phyloP scores from a whole-genome alignment of 345 rosid species.

The Sonneratia alba region DNA sequence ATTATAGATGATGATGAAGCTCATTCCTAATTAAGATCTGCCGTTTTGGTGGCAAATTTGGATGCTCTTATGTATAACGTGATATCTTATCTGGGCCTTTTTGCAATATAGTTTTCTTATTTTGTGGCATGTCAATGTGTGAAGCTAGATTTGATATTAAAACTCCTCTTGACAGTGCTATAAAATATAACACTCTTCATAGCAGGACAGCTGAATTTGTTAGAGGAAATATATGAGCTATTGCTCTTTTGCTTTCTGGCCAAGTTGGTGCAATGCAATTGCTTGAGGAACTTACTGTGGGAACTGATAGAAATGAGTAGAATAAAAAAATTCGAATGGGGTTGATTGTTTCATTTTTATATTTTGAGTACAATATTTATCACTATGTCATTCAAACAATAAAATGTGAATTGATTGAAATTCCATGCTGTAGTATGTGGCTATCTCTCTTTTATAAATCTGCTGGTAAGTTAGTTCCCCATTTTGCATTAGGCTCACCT shows the following conservation, averaged over 20 bases:
- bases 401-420: not conserved
- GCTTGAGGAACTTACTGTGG: not conserved
- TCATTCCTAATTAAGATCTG: conserved; percentile 68
- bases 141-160: not conserved
- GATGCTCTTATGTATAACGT: conserved; percentile 44
- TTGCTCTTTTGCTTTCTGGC: not conserved
- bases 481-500: not conserved
- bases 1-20: conserved; percentile 70
- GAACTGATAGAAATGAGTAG: not conserved
- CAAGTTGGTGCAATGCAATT: conserved; percentile 1
- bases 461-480: not conserved
- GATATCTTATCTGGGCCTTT: conserved; percentile 31
- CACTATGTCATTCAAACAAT: not conserved
- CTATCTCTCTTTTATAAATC: not conserved
- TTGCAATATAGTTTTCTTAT: conserved; percentile 11
- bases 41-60: conserved; percentile 67
- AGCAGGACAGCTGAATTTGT: not conserved
- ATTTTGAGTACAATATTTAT: not conserved
- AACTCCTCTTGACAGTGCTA: not conserved
- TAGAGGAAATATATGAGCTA: not conserved
- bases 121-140: not conserved
- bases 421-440: not conserved
- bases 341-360: not conserved
- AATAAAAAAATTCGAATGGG: not conserved
- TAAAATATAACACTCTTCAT: not conserved